phyloP scores from a whole-genome alignment of 2,329 filamentous ascomycete species.

The Verticillium zaregamsianum region DNA sequence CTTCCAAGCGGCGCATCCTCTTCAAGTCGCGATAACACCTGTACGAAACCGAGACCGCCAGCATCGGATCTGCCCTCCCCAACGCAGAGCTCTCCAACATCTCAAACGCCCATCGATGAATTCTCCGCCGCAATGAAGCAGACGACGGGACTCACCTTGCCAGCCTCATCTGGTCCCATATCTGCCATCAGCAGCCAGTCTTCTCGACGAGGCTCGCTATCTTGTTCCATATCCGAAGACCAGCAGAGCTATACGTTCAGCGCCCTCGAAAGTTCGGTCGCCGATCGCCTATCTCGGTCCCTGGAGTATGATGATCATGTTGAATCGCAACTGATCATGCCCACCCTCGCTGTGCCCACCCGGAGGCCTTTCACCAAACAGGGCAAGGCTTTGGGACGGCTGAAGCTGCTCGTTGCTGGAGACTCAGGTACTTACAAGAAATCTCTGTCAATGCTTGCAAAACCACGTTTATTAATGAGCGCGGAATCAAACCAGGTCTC shows the following conservation, averaged over 20 bases:
- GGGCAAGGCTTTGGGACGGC: conserved; percentile 76
- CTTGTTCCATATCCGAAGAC: conserved; percentile 41
- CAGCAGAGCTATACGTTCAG: conserved; percentile 22
- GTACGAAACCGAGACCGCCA: background rate
- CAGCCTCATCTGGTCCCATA: conserved; percentile 30
- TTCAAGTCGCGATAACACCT: background rate
- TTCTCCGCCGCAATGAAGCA: background rate
- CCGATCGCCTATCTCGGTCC: background rate
- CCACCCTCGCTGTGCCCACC: conserved; percentile 85
- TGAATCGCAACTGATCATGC: conserved; percentile 90
- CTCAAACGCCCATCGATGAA: background rate
- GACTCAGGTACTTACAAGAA: conserved; percentile 56
- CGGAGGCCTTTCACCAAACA: conserved; percentile 85
- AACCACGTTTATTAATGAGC: conserved; percentile 8
- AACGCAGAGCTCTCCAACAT: background rate
- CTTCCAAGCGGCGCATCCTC: background rate
- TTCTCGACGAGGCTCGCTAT: conserved; percentile 48
- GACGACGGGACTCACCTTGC: background rate
- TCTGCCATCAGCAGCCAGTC: conserved; percentile 44
- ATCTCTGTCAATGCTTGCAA: background rate
- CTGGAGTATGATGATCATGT: conserved; percentile 29
- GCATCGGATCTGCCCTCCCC: background rate
- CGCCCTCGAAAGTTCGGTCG: conserved; percentile 7
- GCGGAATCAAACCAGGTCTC: conserved; percentile 48
- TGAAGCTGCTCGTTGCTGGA: conserved; percentile 87